Base-by-base conservation (phyloP, 2,329 filamentous ascomycete species). In the Podosphaera xanthii region DNA sequence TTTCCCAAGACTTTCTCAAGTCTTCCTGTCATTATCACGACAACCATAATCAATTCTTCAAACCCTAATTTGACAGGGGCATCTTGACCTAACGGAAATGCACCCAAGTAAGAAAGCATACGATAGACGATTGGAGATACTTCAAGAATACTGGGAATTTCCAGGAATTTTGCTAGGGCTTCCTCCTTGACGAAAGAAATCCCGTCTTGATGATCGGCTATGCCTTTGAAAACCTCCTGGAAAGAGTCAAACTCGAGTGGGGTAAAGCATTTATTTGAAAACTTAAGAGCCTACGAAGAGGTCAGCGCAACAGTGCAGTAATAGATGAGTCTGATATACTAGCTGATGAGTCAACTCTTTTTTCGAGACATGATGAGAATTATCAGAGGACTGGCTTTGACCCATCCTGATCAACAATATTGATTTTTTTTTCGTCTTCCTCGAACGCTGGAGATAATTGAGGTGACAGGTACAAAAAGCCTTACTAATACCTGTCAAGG, bases 201-300 rank as follows among this genome's bases (percentile, higher is more conserved):
- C 50, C 75, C 72, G 56, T 76, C 78, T 66, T 84, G 76, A 14
- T 76, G 69, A 64, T 87, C 83, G 63, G 84, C 82, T 30, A 88
- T 79, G 60, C 75, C 78, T 61, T 76, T 77, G 72, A 88, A 88
- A 66, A 87, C 83, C 67, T 86, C 80, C 65, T 82, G 83, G 70
- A 87, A 80, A 38, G 79, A 86, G 70, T 85, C 86, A 36, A 86
- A 73, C 70, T 89, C 85, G 59, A 88, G 74, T 1, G 81, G 76
- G 0, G 81, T 81, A 70, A 85, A 87, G 70, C 82, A 86, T 66
- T 81, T 83, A 60, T 80, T 77, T 59, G 80, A 83, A 68, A 88
- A 87, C 64, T 72, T 77, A 59, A 73, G 70, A 63, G 80, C 80
- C 81, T 84, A 60, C 35, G 31, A 38, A 9, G 33, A 59, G 14